These are phyloP conservation scores for Scedosporium minutisporum DNA, from an alignment of 2,329 filamentous ascomycete genomes.

Conservation along the genomic window DNA sequence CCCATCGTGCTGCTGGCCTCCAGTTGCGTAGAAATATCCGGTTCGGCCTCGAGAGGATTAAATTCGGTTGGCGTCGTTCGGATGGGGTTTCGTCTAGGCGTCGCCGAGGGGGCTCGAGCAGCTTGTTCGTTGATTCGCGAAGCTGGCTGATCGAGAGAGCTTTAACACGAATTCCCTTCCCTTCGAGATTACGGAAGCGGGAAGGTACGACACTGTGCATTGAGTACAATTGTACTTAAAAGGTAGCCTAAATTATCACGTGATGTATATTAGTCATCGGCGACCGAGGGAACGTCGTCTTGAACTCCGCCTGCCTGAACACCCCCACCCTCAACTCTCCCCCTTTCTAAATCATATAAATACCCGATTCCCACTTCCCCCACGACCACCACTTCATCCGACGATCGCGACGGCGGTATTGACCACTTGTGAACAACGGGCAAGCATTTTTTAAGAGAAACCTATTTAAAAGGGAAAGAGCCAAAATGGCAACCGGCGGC, in stretches of 20 bases:
- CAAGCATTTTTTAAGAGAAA: neutral
- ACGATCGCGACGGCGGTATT: conserved; percentile 5
- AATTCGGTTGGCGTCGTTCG: neutral
- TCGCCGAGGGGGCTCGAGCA: neutral
- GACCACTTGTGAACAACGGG: neutral
- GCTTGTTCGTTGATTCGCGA: neutral
- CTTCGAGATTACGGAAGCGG: neutral
- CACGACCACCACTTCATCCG: conserved; percentile 1
- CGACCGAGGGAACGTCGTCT: neutral
- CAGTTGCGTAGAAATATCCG: neutral
- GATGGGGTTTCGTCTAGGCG: neutral
- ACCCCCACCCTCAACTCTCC: conserved; percentile 6
- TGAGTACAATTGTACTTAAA: neutral
- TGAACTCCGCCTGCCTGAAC: neutral
- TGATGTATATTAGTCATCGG: neutral
- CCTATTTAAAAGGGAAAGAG: neutral
- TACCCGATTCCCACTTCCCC: conserved; percentile 5
- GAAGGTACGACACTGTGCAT: neutral
- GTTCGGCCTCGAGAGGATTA: neutral
- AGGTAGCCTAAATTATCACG: neutral
- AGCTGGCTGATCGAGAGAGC: neutral
- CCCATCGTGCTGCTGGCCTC: conserved; percentile 45
- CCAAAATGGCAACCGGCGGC: conserved; percentile 35
- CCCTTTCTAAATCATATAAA: conserved; percentile 16
- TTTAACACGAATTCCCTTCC: neutral